These are phyloP conservation scores for Suillus sp. DNA, from an alignment of 768 basidiomycete species.

Conservation along the genomic window DNA sequence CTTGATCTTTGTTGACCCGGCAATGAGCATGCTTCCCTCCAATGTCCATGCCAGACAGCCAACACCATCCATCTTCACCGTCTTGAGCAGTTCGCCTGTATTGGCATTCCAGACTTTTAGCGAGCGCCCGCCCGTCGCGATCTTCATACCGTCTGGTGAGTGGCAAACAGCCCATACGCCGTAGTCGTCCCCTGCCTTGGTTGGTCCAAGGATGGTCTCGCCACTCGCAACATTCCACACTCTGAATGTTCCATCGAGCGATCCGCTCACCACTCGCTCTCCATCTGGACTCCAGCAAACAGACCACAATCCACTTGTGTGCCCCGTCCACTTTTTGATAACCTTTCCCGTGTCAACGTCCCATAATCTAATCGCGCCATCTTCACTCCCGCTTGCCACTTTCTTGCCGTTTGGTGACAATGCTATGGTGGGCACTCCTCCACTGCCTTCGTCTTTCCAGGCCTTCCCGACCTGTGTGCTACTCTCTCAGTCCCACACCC, in stretches of 20 bases:
- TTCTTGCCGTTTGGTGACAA: not conserved
- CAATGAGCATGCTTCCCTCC: too few species aligned
- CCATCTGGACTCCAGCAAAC: not conserved
- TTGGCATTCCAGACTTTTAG: not conserved
- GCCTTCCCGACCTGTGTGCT: not conserved
- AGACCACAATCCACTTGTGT: not conserved
- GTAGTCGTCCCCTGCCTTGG: not conserved
- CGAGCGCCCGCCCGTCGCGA: not conserved
- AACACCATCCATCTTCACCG: not conserved
- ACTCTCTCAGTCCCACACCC: not conserved
- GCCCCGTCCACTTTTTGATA: not conserved
- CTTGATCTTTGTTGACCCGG: not conserved
- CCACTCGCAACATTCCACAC: not conserved
- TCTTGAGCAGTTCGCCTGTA: not conserved
- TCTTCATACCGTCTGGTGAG: not conserved
- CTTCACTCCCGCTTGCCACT: not conserved
- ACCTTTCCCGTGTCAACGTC: not conserved
- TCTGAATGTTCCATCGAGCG: not conserved
- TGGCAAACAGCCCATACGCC: not conserved
- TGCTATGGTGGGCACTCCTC: not conserved
- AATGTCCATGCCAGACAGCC: too few species aligned
- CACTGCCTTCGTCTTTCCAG: not conserved
- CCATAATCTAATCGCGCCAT: not conserved
- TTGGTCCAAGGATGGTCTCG: not conserved
- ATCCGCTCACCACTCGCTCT: not conserved